phyloP scores from a whole-genome alignment of 306 rosid genomes.

The Prunus fruticosa region DNA sequence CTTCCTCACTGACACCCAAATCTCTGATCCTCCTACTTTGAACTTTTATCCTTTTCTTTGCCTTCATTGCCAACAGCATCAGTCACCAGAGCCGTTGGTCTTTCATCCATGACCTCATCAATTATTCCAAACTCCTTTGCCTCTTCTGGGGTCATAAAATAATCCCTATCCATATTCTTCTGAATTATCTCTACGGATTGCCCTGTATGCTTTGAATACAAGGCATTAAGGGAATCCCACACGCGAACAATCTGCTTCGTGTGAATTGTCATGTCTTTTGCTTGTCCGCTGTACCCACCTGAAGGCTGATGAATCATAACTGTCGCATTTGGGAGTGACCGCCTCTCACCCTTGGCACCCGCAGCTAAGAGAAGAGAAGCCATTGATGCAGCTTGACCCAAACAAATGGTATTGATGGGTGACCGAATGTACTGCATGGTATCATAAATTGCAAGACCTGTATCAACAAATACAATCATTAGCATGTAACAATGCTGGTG shows the following conservation, averaged over 20 bases:
- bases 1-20: slow-evolving; percentile 33
- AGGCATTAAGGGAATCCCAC: slow-evolving; percentile 74
- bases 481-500: slow-evolving; percentile 1
- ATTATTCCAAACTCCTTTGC: slow-evolving; percentile 89
- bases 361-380: slow-evolving; percentile 92
- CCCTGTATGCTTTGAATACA: slow-evolving; percentile 78
- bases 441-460: slow-evolving; percentile 96
- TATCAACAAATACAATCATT: slow-evolving; percentile 6
- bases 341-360: slow-evolving; percentile 91
- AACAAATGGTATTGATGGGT: slow-evolving; percentile 77
- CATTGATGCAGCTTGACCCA: slow-evolving; percentile 99
- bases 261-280: slow-evolving; percentile 83
- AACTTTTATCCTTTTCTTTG: slow-evolving; percentile 53
- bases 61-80: slow-evolving; percentile 72
- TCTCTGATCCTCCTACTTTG: slow-evolving; percentile 42
- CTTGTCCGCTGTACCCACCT: slow-evolving; percentile 96
- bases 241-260: slow-evolving; percentile 85
- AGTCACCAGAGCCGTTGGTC: slow-evolving; percentile 79
- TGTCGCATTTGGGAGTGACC: slow-evolving; percentile 86
- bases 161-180: slow-evolving; percentile 86
- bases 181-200: slow-evolving; percentile 54
- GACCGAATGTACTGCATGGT: slow-evolving; percentile 96
- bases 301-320: slow-evolving; percentile 98
- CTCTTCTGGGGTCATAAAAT: slow-evolving; percentile 82
- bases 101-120: slow-evolving; percentile 90